These are phyloP conservation scores for Picochlorum costavermella DNA, from an alignment of 139 green algal species.

Conservation along the genomic window DNA sequence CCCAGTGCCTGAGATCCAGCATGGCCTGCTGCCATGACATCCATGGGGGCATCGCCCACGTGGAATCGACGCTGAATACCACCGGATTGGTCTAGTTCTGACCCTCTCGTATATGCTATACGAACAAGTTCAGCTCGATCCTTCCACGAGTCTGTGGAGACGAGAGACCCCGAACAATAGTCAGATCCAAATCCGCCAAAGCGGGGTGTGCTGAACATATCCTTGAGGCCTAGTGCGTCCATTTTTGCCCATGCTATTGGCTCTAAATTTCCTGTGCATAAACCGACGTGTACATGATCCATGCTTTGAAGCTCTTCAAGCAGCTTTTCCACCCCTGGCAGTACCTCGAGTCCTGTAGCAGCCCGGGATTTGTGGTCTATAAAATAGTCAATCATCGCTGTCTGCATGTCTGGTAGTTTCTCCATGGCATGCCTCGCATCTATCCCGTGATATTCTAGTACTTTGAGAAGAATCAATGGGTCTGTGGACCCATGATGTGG, in stretches of 20 bases:
- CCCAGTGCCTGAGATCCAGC: conserved; percentile 53
- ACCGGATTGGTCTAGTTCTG: not conserved
- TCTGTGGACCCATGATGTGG: conserved; percentile 62
- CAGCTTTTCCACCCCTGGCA: conserved; percentile 49
- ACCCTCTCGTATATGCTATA: conserved; percentile 45
- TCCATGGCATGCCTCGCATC: conserved; percentile 24
- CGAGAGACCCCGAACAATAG: conserved; percentile 43
- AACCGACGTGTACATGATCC: conserved; percentile 42
- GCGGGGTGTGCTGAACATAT: conserved; percentile 60
- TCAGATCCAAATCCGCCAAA: conserved; percentile 84
- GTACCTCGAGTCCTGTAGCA: conserved; percentile 43
- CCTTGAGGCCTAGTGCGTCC: conserved; percentile 56
- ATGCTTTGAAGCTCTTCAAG: conserved; percentile 17
- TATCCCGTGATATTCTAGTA: conserved; percentile 41
- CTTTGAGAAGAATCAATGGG: conserved; percentile 40
- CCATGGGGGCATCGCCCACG: conserved; percentile 73
- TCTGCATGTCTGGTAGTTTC: conserved; percentile 28
- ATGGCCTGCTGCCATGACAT: conserved; percentile 63
- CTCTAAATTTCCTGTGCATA: conserved; percentile 91
- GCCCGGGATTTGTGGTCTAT: conserved; percentile 15
- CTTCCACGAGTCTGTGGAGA: conserved; percentile 58
- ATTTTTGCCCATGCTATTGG: conserved; percentile 83
- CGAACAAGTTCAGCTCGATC: conserved; percentile 76
- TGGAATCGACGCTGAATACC: conserved; percentile 38
- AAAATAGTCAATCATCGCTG: conserved; percentile 48